A percentile compares a stretch with the other conserved stretches of the same genome.
phyloP scores from a whole-genome alignment of 2,329 filamentous ascomycete species.

The Curvularia eragrostidis region DNA sequence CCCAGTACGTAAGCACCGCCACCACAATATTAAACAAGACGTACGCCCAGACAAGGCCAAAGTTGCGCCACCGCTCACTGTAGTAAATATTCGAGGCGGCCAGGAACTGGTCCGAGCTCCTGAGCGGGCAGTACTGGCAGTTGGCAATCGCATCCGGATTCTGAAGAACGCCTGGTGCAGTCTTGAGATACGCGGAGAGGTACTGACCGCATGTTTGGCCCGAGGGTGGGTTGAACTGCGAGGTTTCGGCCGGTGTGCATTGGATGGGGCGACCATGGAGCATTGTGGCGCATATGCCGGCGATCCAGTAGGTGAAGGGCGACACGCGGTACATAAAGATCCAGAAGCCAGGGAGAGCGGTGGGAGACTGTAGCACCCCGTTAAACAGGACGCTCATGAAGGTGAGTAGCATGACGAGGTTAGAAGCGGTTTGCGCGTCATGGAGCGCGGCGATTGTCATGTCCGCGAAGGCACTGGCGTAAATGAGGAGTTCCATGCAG shows the following conservation, averaged over 20 bases:
- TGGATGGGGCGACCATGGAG: conserved; percentile 56
- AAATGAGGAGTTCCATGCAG: conserved; percentile 71
- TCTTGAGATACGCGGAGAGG: conserved; percentile 54
- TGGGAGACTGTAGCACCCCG: conserved; percentile 67
- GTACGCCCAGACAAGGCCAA: conserved; percentile 72
- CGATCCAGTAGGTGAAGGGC: conserved; percentile 69
- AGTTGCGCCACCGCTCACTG: conserved; percentile 67
- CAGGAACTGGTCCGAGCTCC: conserved; percentile 58
- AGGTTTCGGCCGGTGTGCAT: conserved; percentile 55
- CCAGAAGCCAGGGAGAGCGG: conserved; percentile 73
- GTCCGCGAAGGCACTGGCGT: conserved; percentile 74
- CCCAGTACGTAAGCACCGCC: conserved; percentile 66
- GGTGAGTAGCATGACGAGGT: conserved; percentile 66
- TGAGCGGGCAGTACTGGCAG: conserved; percentile 60
- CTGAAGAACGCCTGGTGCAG: conserved; percentile 53
- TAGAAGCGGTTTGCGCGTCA: conserved; percentile 71
- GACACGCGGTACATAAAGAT: conserved; percentile 76
- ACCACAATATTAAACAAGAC: conserved; percentile 68
- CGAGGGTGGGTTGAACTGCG: conserved; percentile 50
- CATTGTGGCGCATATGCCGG: conserved; percentile 50
- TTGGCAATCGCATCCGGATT: conserved; percentile 53
- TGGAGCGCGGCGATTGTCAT: conserved; percentile 75
- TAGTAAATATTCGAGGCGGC: conserved; percentile 52
- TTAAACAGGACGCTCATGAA: conserved; percentile 55
- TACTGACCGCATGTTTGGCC: conserved; percentile 54